These are phyloP conservation scores for Zhuliangozyma parablackwelliae DNA, from an alignment of 1,139 yeast genomes.

Conservation along the genomic window DNA sequence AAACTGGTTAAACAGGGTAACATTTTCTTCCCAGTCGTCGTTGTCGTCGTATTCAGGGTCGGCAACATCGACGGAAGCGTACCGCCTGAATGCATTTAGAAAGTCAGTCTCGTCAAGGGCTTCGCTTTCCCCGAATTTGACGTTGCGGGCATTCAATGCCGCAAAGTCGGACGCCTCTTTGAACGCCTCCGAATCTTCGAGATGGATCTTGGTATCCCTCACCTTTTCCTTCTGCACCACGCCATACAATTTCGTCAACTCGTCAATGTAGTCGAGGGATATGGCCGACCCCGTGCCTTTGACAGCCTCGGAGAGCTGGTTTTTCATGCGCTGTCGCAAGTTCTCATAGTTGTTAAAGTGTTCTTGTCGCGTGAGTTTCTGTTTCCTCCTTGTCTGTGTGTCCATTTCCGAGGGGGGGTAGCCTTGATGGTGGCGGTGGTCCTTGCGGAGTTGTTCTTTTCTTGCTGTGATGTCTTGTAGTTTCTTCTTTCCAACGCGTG, in stretches of 20 bases:
- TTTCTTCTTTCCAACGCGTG: neutral
- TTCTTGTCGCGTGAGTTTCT: constrained; percentile 12
- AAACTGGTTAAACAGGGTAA: constrained; percentile 27
- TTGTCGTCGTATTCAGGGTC: neutral
- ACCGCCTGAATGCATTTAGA: constrained; percentile 32
- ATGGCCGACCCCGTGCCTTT: constrained; percentile 32
- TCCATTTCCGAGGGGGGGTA: neutral
- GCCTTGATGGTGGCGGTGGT: too few relatives aligned
- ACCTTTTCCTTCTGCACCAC: constrained; percentile 28
- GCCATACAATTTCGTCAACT: constrained; percentile 26
- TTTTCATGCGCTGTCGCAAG: constrained; percentile 18
- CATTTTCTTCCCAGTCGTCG: constrained; percentile 8
- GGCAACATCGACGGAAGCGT: constrained; percentile 18
- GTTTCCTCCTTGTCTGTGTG: neutral
- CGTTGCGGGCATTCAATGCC: constrained; percentile 51
- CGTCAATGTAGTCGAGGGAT: constrained; percentile 23
- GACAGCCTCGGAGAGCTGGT: constrained; percentile 24
- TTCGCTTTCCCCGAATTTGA: constrained; percentile 52
- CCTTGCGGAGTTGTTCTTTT: too few relatives aligned
- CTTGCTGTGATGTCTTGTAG: too few relatives aligned
- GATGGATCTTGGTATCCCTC: constrained; percentile 18
- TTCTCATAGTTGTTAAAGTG: constrained; percentile 22
- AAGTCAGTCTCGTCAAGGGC: constrained; percentile 48
- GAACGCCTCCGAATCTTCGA: constrained; percentile 38
- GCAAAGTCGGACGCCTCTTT: constrained; percentile 37